Evolutionary conservation across 2,329 filamentous ascomycete species (phyloP).

Genomic region (Diaporthe aspalathi): DNA sequence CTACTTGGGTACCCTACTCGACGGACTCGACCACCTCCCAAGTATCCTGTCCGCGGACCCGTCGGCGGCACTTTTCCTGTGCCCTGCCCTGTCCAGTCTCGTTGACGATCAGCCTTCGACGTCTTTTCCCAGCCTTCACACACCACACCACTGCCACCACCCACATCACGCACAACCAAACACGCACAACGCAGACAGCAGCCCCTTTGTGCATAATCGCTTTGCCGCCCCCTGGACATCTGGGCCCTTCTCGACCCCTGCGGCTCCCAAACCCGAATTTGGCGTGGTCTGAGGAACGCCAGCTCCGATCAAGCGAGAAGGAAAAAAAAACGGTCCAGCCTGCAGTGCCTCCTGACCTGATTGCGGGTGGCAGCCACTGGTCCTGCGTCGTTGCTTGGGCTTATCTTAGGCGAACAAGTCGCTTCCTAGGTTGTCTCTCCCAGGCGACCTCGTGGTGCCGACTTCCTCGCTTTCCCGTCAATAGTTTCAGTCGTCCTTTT

Average conservation of each 20-base stretch:
- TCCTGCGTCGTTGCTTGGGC: slow-evolving; percentile 36
- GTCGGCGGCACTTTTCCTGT: slow-evolving; percentile 29
- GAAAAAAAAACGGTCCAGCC: slow-evolving; percentile 17
- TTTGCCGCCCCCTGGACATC: slow-evolving; percentile 15
- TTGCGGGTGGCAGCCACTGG: slow-evolving; percentile 35
- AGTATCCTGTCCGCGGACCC: slow-evolving; percentile 26
- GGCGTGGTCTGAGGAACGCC: slow-evolving; percentile 3
- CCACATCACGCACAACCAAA: too few relatives aligned
- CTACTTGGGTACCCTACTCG: slow-evolving; percentile 23
- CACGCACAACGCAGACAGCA: background rate
- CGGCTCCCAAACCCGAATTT: slow-evolving; percentile 9
- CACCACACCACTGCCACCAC: background rate
- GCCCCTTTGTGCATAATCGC: slow-evolving; percentile 9
- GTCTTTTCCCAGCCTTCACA: slow-evolving; percentile 3
- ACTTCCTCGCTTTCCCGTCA: slow-evolving; percentile 5
- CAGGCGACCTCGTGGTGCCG: slow-evolving; percentile 23
- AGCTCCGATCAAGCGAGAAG: slow-evolving; percentile 33
- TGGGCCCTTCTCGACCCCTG: slow-evolving; percentile 20
- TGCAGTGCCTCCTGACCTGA: slow-evolving; percentile 28
- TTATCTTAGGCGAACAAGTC: slow-evolving; percentile 37
- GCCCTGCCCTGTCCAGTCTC: slow-evolving; percentile 1
- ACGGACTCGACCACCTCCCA: slow-evolving; percentile 30
- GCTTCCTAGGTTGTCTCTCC: slow-evolving; percentile 23
- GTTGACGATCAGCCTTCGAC: slow-evolving; percentile 16
- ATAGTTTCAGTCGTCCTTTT: background rate